phyloP scores from a whole-genome alignment of 768 basidiomycete genomes.

The Rhodotorula diobovata region DNA sequence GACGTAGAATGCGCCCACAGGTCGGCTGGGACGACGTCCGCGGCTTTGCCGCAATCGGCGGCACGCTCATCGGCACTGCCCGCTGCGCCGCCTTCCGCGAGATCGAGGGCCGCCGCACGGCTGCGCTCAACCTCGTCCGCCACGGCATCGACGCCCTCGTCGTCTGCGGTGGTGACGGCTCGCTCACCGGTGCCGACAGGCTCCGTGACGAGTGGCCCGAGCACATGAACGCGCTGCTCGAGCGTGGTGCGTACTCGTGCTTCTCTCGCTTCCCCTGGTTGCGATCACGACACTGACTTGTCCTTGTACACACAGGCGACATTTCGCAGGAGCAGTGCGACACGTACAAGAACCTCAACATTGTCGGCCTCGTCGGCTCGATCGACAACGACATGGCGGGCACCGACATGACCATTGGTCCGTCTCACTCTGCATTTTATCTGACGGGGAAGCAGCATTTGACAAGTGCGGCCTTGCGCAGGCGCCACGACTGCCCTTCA shows the following conservation, averaged over 20 bases:
- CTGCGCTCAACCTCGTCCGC: slow-evolving; percentile 84
- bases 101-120: slow-evolving; percentile 76
- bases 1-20: slow-evolving; percentile 12
- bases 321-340: slow-evolving; percentile 70
- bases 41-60: slow-evolving; percentile 84
- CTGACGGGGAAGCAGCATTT: background rate
- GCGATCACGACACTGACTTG: background rate
- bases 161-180: slow-evolving; percentile 96
- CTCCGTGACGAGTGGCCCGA: slow-evolving; percentile 91
- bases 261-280: background rate
- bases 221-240: slow-evolving; percentile 65
- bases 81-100: slow-evolving; percentile 79
- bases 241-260: slow-evolving; percentile 55
- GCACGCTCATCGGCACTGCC: slow-evolving; percentile 93
- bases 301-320: slow-evolving; percentile 51
- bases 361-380: slow-evolving; percentile 96
- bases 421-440: background rate
- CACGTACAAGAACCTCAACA: slow-evolving; percentile 77
- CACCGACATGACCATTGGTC: slow-evolving; percentile 92
- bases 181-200: slow-evolving; percentile 89
- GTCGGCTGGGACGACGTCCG: slow-evolving; percentile 98
- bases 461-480: too few species aligned
- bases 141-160: slow-evolving; percentile 96
- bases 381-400: slow-evolving; percentile 99
- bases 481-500: slow-evolving; percentile 84